These are phyloP conservation scores for Berberis thunbergii DNA, from an alignment of 164 flowering plant species.

Conservation along the genomic window DNA sequence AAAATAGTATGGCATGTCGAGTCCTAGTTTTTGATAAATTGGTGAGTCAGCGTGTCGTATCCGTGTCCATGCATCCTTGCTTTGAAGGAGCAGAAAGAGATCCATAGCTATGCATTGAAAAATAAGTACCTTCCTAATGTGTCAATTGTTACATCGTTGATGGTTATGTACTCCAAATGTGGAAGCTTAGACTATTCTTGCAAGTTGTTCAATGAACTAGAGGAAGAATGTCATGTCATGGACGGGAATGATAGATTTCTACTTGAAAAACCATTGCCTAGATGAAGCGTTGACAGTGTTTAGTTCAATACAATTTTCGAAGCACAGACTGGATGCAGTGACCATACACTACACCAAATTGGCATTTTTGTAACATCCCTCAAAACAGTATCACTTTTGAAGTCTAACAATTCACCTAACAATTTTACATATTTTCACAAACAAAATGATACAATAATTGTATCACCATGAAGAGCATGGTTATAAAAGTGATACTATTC, in stretches of 20 bases:
- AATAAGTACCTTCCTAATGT: slow-evolving; percentile 58
- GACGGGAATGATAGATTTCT: slow-evolving; percentile 87
- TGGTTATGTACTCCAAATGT: slow-evolving; percentile 81
- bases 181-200: slow-evolving; percentile 30
- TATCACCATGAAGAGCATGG: no score
- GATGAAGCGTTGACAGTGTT: slow-evolving; percentile 48
- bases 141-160: slow-evolving; percentile 61
- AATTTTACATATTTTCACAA: no score
- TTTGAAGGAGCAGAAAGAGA: slow-evolving; percentile 26
- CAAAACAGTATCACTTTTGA: no score
- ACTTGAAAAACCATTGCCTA: slow-evolving; percentile 27
- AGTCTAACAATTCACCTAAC: no score
- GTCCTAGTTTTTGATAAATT: no score
- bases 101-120: slow-evolving; percentile 62
- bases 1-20: no score
- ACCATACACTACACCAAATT: no score
- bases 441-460: no score
- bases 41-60: no score
- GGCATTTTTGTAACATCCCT: no score
- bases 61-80: no score
- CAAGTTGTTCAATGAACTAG: slow-evolving; percentile 50
- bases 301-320: slow-evolving; percentile 63
- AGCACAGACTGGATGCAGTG: slow-evolving; percentile 73
- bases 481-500: no score
- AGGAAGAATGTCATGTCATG: slow-evolving; percentile 63